Evolutionary conservation across 2,329 filamentous ascomycete genomes (phyloP), one percentile per base, ranked within the genome.

Genomic region (Pseudogymnoascus destructans): DNA sequence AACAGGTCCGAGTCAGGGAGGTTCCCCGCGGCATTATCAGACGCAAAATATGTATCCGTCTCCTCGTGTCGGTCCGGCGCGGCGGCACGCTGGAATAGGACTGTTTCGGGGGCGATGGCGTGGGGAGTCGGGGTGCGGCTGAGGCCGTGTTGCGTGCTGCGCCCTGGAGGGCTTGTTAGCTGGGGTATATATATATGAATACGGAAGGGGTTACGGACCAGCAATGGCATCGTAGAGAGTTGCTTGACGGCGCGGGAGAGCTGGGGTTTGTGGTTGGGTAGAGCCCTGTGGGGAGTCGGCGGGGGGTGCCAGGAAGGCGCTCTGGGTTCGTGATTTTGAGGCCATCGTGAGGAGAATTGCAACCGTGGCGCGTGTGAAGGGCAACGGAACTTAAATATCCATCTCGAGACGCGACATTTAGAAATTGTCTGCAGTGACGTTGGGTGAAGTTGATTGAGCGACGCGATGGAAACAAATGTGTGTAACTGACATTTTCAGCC

Each of bases 181-280:
- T 15, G 33, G 17, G 17, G 55, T 2, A 13, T 25, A 21, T 25
- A 15, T n/a, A 57, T 55, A 49, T 32, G n/a, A 38, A 32, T 9
- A 32, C 19, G 23, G 57, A 36, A 15, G 15, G 23, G 9, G 42
- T 15, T 32, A 36, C n/a, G 63, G 68, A 85, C 85, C 84, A 65
- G 85, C 84, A 58, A 88, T 84, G 13, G 85, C 85, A 71, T 90
- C 86, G 70, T 86, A 90, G 17, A 90, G 71, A 17, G 77, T 87
- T 38, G 78, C 76, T 52, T 68, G 65, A 54, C 72, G 42, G 23
- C 42, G 42, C 7, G 42, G 42, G 42, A n/a, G 23, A 27, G n/a
- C 23, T 2, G 42, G 7, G 3, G 42, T 25, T 27, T 49, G 42
- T 49, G 42, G 42, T 11, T 49, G 21, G 21, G 8, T 9, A 21